Conservation (phyloP, 768 basidiomycete species). For the Panaeolus papilionaceus region DNA sequence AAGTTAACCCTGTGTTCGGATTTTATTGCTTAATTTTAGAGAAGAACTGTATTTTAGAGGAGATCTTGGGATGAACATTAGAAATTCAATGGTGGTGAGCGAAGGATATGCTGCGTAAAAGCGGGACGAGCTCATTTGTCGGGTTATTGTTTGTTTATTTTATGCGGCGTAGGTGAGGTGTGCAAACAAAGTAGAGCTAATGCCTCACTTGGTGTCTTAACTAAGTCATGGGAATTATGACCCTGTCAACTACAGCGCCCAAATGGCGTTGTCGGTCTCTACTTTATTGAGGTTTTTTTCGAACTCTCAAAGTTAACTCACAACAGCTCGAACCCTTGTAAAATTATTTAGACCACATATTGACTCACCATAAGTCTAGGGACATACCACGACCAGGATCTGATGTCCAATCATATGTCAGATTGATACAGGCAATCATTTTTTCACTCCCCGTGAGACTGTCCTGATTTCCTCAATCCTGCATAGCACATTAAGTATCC, state of each 20-base stretch:
- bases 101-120: constrained; percentile 4
- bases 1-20: neutral
- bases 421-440: constrained; percentile 11
- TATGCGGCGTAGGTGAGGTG: constrained; percentile 9
- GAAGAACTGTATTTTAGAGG: neutral
- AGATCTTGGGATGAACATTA: neutral
- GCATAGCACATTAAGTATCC: neutral
- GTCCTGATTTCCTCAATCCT: neutral
- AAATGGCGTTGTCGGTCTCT: constrained; percentile 10
- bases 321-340: neutral
- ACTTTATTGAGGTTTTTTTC: neutral
- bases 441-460: neutral
- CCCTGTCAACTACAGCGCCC: constrained; percentile 7
- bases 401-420: constrained; percentile 9
- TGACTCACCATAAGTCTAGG: neutral
- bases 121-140: constrained; percentile 7
- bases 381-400: neutral
- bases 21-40: neutral
- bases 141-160: neutral
- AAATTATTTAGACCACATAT: neutral
- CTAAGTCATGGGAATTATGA: neutral
- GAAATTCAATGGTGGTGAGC: neutral
- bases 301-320: neutral
- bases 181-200: neutral
- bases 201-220: constrained; percentile 3